Percentiles rank a stretch among this genome's conserved stretches.
Conservation (phyloP, 768 basidiomycete genomes). For the Macrolepiota albuminosa region DNA sequence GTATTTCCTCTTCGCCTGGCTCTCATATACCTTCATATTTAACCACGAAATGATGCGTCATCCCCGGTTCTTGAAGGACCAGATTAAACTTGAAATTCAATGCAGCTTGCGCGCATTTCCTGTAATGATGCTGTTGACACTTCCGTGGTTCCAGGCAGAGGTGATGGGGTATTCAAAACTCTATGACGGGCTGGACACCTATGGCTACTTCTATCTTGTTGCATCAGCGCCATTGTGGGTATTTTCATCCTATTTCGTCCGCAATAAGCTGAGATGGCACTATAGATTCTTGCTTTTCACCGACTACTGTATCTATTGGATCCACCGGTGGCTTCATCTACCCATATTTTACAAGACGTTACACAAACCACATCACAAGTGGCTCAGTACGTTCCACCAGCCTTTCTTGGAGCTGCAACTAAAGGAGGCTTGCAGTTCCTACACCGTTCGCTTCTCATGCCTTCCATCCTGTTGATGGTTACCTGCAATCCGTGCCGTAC, state of each 20-base stretch:
- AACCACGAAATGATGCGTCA: slow-evolving; percentile 95
- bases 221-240: slow-evolving; percentile 68
- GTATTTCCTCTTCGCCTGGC: slow-evolving; percentile 84
- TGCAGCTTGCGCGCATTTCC: slow-evolving; percentile 76
- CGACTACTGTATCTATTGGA: slow-evolving; percentile 93
- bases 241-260: neutral
- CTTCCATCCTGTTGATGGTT: slow-evolving; percentile 96
- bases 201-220: slow-evolving; percentile 70
- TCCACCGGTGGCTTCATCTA: slow-evolving; percentile 87
- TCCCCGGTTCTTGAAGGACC: slow-evolving; percentile 89
- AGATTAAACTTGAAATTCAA: slow-evolving; percentile 77
- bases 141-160: slow-evolving; percentile 94
- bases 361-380: slow-evolving; percentile 99
- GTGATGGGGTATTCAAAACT: slow-evolving; percentile 79
- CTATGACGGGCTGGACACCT: slow-evolving; percentile 75
- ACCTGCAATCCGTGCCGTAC: slow-evolving; percentile 90
- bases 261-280: neutral
- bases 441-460: slow-evolving; percentile 97
- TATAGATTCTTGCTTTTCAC: slow-evolving; percentile 78
- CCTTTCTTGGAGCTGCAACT: neutral
- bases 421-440: slow-evolving; percentile 55
- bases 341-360: slow-evolving; percentile 84
- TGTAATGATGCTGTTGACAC: slow-evolving; percentile 72
- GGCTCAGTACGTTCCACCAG: slow-evolving; percentile 69
- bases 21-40: slow-evolving; percentile 85